These are phyloP conservation scores for Agrocybe praecox DNA, from an alignment of 768 basidiomycete genomes.

Conservation along the genomic window DNA sequence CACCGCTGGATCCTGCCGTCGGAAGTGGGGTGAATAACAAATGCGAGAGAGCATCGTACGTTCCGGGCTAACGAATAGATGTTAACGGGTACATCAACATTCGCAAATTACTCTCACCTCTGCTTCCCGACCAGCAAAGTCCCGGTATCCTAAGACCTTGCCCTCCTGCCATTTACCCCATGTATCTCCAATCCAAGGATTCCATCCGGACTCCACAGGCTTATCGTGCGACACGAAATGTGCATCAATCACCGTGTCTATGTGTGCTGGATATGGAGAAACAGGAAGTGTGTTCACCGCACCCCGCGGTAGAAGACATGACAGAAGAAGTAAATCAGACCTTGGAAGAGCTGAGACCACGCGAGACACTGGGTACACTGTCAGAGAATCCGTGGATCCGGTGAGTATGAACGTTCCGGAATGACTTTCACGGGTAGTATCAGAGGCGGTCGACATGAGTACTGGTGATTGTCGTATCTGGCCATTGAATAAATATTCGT, in stretches of 20 bases:
- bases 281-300: constrained; percentile 52
- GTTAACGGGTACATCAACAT: background rate
- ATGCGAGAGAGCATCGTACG: constrained; percentile 65
- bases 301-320: constrained; percentile 22
- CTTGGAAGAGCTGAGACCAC: constrained; percentile 60
- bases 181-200: constrained; percentile 53
- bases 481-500: constrained; percentile 1
- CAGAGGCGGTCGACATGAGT: constrained; percentile 16
- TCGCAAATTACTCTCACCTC: constrained; percentile 35
- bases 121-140: constrained; percentile 59
- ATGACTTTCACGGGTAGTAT: constrained; percentile 8
- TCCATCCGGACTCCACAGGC: constrained; percentile 43
- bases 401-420: constrained; percentile 51
- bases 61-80: constrained; percentile 50
- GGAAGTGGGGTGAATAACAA: constrained; percentile 57
- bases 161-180: constrained; percentile 58
- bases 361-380: constrained; percentile 39
- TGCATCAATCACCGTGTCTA: constrained; percentile 46
- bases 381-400: constrained; percentile 32
- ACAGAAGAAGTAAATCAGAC: constrained; percentile 57
- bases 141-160: constrained; percentile 57
- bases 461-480: constrained; percentile 31
- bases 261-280: constrained; percentile 60
- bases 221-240: constrained; percentile 54
- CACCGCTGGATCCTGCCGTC: constrained; percentile 68